A percentile compares a stretch with the other conserved stretches of the same genome.
Conservation (phyloP, 305 asterid genomes). For the Solanum chacoense region DNA sequence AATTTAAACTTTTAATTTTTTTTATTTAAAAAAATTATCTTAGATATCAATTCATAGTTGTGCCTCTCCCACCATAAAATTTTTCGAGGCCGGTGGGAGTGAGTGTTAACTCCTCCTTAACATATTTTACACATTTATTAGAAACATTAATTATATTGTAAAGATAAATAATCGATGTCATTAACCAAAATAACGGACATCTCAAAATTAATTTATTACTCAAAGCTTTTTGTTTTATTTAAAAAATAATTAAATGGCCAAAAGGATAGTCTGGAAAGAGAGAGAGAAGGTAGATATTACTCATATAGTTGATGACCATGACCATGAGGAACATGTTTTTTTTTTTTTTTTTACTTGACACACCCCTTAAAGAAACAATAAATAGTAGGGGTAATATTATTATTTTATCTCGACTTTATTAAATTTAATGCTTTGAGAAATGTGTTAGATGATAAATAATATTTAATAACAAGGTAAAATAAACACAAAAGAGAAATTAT, state of each 20-base stretch:
- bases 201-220: neutral
- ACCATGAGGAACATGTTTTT: too few species aligned
- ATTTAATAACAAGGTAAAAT: neutral
- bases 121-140: neutral
- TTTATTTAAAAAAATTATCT: too few species aligned
- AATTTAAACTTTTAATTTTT: too few species aligned
- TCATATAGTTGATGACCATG: too few species aligned
- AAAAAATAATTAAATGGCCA: neutral
- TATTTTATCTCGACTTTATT: too few species aligned
- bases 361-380: too few species aligned
- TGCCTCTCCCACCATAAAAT: neutral
- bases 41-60: too few species aligned
- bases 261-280: neutral
- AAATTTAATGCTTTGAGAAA: too few species aligned
- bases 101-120: neutral
- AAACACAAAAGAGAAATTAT: neutral
- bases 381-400: too few species aligned
- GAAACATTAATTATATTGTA: neutral
- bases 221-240: neutral
- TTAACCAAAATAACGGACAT: neutral
- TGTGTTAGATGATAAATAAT: too few species aligned
- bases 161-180: neutral
- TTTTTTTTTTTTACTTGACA: too few species aligned
- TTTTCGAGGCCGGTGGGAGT: neutral
- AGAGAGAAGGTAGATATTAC: neutral